A percentile compares a stretch with the other conserved stretches of the same genome.
Evolutionary conservation across 2,329 filamentous ascomycete species (phyloP).

Genomic region (Emergomyces orientalis): DNA sequence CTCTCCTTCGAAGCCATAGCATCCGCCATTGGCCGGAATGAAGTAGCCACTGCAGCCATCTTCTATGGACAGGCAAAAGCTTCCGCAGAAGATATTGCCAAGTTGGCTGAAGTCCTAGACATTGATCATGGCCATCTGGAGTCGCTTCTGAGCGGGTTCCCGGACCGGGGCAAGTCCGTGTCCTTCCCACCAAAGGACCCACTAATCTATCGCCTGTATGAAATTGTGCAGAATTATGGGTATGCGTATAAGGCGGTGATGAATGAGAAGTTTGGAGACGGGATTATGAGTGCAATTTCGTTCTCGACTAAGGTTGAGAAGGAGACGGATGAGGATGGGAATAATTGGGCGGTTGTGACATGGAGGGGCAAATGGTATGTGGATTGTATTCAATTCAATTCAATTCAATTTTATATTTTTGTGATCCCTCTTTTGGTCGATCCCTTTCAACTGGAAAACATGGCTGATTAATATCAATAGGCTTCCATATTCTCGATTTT

Average conservation of each 20-base stretch:
- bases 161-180: conserved; percentile 67
- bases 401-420: background rate
- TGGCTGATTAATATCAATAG: conserved; percentile 20
- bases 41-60: conserved; percentile 76
- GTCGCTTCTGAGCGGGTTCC: conserved; percentile 60
- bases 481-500: conserved; percentile 42
- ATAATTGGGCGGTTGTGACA: conserved; percentile 76
- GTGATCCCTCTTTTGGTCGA: background rate
- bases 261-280: conserved; percentile 90
- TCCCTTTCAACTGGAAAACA: background rate
- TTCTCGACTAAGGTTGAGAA: conserved; percentile 90
- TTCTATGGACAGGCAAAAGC: conserved; percentile 84
- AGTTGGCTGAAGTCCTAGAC: conserved; percentile 56
- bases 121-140: conserved; percentile 50
- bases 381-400: background rate
- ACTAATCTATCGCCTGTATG: conserved; percentile 81
- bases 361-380: conserved; percentile 72
- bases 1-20: conserved; percentile 74
- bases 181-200: conserved; percentile 81
- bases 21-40: conserved; percentile 61
- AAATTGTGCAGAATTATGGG: conserved; percentile 94
- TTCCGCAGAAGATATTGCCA: conserved; percentile 57
- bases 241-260: conserved; percentile 91
- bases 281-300: conserved; percentile 93
- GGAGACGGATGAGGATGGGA: conserved; percentile 76